Percentiles rank a stretch among this genome's conserved stretches.
These are phyloP conservation scores for Cryptococcus hybrid DNA, from an alignment of 1,284 basidiomycete genomes.

Conservation along the genomic window DNA sequence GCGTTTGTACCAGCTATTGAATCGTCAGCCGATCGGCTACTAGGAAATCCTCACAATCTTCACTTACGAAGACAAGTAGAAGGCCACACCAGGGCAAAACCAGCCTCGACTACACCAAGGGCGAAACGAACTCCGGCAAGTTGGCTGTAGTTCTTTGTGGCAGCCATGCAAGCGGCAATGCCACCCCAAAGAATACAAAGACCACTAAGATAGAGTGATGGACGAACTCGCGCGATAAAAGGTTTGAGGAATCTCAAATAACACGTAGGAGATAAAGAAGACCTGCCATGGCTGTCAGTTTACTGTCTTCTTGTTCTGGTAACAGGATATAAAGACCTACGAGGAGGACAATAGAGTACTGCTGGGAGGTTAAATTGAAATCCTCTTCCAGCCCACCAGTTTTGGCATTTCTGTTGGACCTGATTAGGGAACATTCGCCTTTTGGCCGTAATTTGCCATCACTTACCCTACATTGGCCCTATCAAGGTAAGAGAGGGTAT, in stretches of 20 bases:
- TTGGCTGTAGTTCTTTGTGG: conserved; percentile 29
- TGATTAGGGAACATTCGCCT: background rate
- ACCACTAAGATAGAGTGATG: conserved; percentile 36
- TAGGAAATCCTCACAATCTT: background rate
- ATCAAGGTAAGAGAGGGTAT: conserved; percentile 47
- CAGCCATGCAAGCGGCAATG: conserved; percentile 41
- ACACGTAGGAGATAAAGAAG: conserved; percentile 34
- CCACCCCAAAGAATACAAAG: conserved; percentile 44
- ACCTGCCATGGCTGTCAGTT: background rate
- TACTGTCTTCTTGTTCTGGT: conserved; percentile 5
- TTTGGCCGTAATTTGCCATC: background rate
- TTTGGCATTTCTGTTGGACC: conserved; percentile 33
- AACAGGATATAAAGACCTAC: conserved; percentile 28
- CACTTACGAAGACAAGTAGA: conserved; percentile 27
- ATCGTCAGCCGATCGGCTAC: background rate
- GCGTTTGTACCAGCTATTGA: conserved; percentile 32
- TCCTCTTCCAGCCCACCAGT: conserved; percentile 38
- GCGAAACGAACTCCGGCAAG: conserved; percentile 42
- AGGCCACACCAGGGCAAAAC: conserved; percentile 42
- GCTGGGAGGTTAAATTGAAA: conserved; percentile 42
- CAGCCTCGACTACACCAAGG: conserved; percentile 43
- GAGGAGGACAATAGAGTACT: conserved; percentile 45
- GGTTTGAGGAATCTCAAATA: conserved; percentile 41
- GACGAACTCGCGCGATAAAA: conserved; percentile 35
- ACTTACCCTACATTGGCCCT: conserved; percentile 44